Evolutionary conservation across 2,329 filamentous ascomycete species (phyloP).

Genomic region (Claviceps monticola): DNA sequence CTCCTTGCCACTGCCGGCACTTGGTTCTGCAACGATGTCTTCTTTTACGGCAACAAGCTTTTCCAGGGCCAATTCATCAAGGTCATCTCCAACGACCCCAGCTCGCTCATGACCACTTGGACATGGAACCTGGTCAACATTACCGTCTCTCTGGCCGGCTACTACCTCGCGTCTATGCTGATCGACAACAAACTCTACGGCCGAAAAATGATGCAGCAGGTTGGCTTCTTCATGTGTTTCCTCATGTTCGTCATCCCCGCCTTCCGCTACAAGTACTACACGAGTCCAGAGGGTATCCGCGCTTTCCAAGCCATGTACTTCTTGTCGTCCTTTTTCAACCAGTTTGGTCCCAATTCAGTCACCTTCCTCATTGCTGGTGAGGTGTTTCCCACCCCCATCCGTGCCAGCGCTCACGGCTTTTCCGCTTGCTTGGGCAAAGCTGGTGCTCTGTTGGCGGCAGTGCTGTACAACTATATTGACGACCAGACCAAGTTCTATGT

Average conservation of each 20-base stretch:
- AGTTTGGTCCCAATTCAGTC: slow-evolving; percentile 92
- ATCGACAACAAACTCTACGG: slow-evolving; percentile 97
- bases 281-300: slow-evolving; percentile 53
- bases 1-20: slow-evolving; percentile 73
- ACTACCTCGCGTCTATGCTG: slow-evolving; percentile 77
- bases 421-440: slow-evolving; percentile 84
- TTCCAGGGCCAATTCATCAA: slow-evolving; percentile 86
- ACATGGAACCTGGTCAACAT: slow-evolving; percentile 89
- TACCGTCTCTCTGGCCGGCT: slow-evolving; percentile 70
- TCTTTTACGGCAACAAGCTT: slow-evolving; percentile 98
- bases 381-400: slow-evolving; percentile 89
- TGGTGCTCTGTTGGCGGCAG: slow-evolving; percentile 72
- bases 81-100: slow-evolving; percentile 56
- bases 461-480: slow-evolving; percentile 91
- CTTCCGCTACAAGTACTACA: slow-evolving; percentile 81
- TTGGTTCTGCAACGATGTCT: slow-evolving; percentile 96
- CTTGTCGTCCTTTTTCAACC: slow-evolving; percentile 95
- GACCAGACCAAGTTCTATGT: slow-evolving; percentile 77
- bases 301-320: slow-evolving; percentile 99
- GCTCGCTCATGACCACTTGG: slow-evolving; percentile 75
- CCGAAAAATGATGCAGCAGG: slow-evolving; percentile 88
- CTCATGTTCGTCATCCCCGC: slow-evolving; percentile 85
- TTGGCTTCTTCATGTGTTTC: slow-evolving; percentile 89
- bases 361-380: slow-evolving; percentile 94
- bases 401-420: slow-evolving; percentile 87